Percentiles rank a stretch among this genome's conserved stretches.
phyloP scores from a whole-genome alignment of 108 stramenopile species.

The Cyclostephanos tholiformis region DNA sequence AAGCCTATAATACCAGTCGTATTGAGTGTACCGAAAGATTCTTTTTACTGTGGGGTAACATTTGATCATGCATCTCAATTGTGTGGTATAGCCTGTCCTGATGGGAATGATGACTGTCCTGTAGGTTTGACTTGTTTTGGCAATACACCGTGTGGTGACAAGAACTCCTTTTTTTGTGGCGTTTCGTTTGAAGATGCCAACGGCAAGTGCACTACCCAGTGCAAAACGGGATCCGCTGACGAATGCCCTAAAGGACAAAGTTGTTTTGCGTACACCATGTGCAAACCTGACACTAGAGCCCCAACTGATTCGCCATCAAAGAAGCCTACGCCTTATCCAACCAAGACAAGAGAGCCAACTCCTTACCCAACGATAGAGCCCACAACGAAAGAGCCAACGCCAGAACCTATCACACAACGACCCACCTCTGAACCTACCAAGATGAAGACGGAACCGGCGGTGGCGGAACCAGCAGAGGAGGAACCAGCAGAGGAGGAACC shows the following conservation, averaged over 20 bases:
- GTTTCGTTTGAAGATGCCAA: constrained; percentile 77
- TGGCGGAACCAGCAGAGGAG: constrained; percentile 14
- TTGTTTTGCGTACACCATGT: constrained; percentile 82
- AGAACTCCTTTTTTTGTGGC: constrained; percentile 72
- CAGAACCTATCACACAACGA: neutral
- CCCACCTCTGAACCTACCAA: constrained; percentile 8
- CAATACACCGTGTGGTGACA: constrained; percentile 50
- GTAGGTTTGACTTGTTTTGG: constrained; percentile 44
- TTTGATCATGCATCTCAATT: constrained; percentile 47
- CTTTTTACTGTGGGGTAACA: constrained; percentile 49
- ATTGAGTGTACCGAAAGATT: constrained; percentile 47
- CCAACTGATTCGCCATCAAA: constrained; percentile 34
- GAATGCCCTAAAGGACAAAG: constrained; percentile 77
- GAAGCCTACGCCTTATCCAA: constrained; percentile 22
- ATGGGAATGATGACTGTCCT: constrained; percentile 44
- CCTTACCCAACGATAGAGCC: constrained; percentile 11
- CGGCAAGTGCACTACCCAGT: constrained; percentile 60
- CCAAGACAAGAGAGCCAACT: neutral
- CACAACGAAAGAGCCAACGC: neutral
- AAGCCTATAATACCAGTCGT: constrained; percentile 42
- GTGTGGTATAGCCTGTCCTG: constrained; percentile 44
- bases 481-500: neutral
- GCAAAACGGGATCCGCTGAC: constrained; percentile 62
- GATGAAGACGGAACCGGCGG: constrained; percentile 1
- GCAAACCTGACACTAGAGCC: constrained; percentile 37